phyloP scores from a whole-genome alignment of 129 eudicot genomes.

The Rutidosis leptorrhynchoides region DNA sequence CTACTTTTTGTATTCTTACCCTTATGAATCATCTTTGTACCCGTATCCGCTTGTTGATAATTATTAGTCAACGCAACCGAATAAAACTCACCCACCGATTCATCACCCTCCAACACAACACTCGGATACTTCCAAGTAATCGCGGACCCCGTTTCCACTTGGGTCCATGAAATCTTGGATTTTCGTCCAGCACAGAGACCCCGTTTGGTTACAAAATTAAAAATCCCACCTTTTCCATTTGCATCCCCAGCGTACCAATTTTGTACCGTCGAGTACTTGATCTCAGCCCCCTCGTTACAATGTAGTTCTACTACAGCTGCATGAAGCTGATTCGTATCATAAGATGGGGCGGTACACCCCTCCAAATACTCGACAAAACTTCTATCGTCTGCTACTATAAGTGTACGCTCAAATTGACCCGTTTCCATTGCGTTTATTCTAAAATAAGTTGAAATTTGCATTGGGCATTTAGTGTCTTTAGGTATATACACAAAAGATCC shows the following conservation, averaged over 20 bases:
- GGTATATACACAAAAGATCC: conserved; percentile 96
- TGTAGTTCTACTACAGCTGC: conserved; percentile 96
- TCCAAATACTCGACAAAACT: conserved; percentile 92
- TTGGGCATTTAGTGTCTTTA: conserved; percentile 77
- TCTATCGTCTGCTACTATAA: conserved; percentile 91
- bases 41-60: conserved; percentile 92
- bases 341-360: conserved; percentile 94
- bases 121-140: conserved; percentile 99
- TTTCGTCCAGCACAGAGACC: conserved; percentile 86
- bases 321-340: conserved; percentile 91
- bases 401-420: conserved; percentile 92
- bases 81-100: conserved; percentile 91
- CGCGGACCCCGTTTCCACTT: conserved; percentile 98
- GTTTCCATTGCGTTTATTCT: conserved; percentile 96
- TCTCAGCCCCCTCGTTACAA: conserved; percentile 80
- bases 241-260: conserved; percentile 99
- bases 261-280: conserved; percentile 92
- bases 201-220: conserved; percentile 87
- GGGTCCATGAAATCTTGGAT: conserved; percentile 99
- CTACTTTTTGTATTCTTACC: conserved; percentile 94
- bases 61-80: conserved; percentile 96
- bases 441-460: conserved; percentile 96
- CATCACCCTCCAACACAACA: conserved; percentile 91
- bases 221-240: conserved; percentile 84
- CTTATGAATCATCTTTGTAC: conserved; percentile 98